Evolutionary conservation across 2,329 filamentous ascomycete genomes (phyloP).

Genomic region (Hirsutella thompsonii): DNA sequence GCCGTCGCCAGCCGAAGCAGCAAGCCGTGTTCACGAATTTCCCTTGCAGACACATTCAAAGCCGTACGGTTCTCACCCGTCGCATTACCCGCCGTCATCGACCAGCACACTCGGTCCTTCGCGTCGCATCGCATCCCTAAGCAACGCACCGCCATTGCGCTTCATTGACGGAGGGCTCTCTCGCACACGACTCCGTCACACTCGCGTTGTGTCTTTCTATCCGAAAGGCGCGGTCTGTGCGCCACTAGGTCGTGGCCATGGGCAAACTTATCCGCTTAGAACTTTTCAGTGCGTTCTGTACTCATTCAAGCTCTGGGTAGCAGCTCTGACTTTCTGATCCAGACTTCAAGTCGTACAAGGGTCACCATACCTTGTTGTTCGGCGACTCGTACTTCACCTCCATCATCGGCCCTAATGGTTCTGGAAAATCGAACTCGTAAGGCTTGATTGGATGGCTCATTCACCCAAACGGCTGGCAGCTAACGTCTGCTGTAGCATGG

Average conservation of each 20-base stretch:
- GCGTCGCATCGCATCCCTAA: neutral
- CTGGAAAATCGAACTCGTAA: conserved; percentile 95
- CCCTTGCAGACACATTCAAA: neutral
- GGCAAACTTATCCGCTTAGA: conserved; percentile 92
- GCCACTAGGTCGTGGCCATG: conserved; percentile 44
- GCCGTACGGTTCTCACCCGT: no score
- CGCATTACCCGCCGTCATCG: no score
- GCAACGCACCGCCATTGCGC: neutral
- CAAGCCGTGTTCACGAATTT: neutral
- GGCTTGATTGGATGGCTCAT: conserved; percentile 17
- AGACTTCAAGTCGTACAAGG: conserved; percentile 99
- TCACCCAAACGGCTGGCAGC: neutral
- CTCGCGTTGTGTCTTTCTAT: neutral
- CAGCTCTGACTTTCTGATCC: conserved; percentile 5
- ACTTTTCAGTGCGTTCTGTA: conserved; percentile 61
- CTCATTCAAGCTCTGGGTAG: neutral
- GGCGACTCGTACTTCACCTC: conserved; percentile 98
- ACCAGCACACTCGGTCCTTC: neutral
- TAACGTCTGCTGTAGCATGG: conserved; percentile 53
- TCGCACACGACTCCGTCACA: neutral
- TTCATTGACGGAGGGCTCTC: neutral
- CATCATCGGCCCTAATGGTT: conserved; percentile 98
- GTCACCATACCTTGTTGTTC: conserved; percentile 85
- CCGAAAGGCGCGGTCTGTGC: neutral
- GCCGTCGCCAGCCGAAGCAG: neutral